phyloP scores from a whole-genome alignment of 306 rosid species.

The Abrus precatorius region DNA sequence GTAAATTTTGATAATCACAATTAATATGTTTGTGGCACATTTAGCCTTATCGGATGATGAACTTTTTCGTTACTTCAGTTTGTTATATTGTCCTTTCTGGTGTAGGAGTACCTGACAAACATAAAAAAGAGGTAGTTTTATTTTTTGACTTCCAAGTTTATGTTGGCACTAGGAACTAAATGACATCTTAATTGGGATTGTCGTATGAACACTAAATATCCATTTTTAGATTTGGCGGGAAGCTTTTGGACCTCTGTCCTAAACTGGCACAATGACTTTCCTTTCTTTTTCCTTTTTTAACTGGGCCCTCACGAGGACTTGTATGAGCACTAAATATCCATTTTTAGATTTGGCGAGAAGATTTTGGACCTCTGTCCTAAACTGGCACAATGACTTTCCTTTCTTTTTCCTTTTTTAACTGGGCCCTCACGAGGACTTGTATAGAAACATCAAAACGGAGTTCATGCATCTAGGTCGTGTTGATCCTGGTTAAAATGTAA shows the following conservation, averaged over 20 bases:
- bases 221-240: neutral
- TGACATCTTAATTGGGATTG: neutral
- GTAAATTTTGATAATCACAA: neutral
- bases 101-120: neutral
- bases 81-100: neutral
- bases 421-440: too few relatives aligned
- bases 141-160: neutral
- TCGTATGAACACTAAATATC: neutral
- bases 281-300: too few relatives aligned
- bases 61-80: neutral
- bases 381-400: too few relatives aligned
- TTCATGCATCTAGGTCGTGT: neutral
- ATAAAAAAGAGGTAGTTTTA: neutral
- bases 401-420: too few relatives aligned
- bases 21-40: neutral
- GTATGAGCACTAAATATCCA: neutral
- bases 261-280: too few relatives aligned
- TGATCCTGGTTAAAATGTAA: conserved; percentile 13
- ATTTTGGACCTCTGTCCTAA: too few relatives aligned
- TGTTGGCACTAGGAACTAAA: neutral
- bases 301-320: too few relatives aligned
- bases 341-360: neutral
- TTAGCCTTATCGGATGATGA: neutral
- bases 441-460: neutral
- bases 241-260: too few relatives aligned